These are phyloP conservation scores for Lignosus rhinocerotis DNA, from an alignment of 1,284 basidiomycete species.

Conservation along the genomic window DNA sequence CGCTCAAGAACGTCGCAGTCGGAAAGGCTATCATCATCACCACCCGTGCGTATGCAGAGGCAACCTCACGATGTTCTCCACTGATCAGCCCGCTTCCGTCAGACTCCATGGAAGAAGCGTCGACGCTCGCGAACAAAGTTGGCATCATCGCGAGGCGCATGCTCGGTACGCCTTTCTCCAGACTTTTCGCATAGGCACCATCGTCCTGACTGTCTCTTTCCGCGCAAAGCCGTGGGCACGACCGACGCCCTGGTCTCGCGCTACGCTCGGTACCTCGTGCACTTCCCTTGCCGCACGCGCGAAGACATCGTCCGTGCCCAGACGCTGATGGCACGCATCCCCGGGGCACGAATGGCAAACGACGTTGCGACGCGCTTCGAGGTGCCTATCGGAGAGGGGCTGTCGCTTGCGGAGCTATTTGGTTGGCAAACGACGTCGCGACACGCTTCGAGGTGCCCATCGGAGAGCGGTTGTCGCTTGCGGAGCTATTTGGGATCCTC, in stretches of 20 bases:
- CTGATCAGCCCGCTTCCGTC: neutral
- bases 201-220: neutral
- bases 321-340: constrained; percentile 62
- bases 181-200: no score
- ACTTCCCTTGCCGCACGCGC: constrained; percentile 66
- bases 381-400: constrained; percentile 53
- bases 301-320: constrained; percentile 58
- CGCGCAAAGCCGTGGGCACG: constrained; percentile 59
- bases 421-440: constrained; percentile 75
- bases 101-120: constrained; percentile 87
- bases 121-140: constrained; percentile 71
- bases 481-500: constrained; percentile 58
- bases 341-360: constrained; percentile 64
- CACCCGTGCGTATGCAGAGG: constrained; percentile 50
- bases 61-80: neutral
- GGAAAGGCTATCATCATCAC: constrained; percentile 71
- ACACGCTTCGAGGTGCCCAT: constrained; percentile 79
- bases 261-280: constrained; percentile 77
- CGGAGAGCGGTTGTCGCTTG: constrained; percentile 43
- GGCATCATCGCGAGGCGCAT: constrained; percentile 70
- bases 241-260: constrained; percentile 62
- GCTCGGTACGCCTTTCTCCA: constrained; percentile 48
- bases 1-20: constrained; percentile 60
- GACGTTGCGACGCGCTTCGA: constrained; percentile 81
- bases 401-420: no score